Conservation (phyloP, 495 filamentous ascomycete species). For the Penicillium waksmanii region DNA sequence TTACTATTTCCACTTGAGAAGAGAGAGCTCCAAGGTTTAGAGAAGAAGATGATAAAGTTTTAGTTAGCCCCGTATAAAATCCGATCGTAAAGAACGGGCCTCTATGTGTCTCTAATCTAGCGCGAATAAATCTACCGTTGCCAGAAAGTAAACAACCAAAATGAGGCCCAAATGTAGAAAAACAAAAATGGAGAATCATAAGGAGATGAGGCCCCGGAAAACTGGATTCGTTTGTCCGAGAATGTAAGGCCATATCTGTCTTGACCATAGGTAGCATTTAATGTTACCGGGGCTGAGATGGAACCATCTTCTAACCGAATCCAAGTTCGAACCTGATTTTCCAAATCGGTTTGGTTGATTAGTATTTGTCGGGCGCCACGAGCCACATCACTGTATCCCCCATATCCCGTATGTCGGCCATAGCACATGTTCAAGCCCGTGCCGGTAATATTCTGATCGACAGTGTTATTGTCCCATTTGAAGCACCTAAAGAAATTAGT, state of each 20-base stretch:
- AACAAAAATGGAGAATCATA: not conserved
- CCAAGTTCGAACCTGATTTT: conserved; percentile 60
- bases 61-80: too few species aligned
- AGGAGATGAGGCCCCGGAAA: not conserved
- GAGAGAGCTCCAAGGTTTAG: too few species aligned
- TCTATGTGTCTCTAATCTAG: too few species aligned
- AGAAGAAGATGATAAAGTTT: too few species aligned
- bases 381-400: conserved; percentile 68
- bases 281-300: conserved; percentile 57
- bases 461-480: conserved; percentile 38
- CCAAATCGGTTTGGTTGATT: conserved; percentile 42
- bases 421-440: conserved; percentile 62
- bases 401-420: conserved; percentile 71
- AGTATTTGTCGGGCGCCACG: conserved; percentile 63
- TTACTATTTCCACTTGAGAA: too few species aligned
- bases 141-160: not conserved
- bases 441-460: conserved; percentile 38
- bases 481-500: conserved; percentile 31
- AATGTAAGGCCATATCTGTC: conserved; percentile 39
- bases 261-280: conserved; percentile 70
- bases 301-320: conserved; percentile 65
- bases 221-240: not conserved
- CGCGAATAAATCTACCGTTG: not conserved
- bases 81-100: too few species aligned
- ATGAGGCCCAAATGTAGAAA: not conserved